A percentile compares a stretch with the other conserved stretches of the same genome.
These are phyloP conservation scores for Telopea speciosissima DNA, from an alignment of 177 flowering plant species.

Conservation along the genomic window DNA sequence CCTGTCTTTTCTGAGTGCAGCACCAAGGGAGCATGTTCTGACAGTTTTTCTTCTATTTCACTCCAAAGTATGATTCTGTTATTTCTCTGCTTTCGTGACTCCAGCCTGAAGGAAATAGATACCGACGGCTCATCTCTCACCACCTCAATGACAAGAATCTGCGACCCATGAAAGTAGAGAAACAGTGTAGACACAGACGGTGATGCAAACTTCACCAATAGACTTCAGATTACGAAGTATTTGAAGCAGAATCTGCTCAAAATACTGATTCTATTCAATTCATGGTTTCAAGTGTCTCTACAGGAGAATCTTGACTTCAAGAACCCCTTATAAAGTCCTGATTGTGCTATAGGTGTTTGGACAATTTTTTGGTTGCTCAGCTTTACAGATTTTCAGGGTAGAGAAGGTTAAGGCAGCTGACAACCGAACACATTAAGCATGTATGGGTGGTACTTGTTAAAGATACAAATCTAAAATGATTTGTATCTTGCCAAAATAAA, in stretches of 20 bases:
- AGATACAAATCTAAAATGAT: slow-evolving; percentile 8
- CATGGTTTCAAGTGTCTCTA: not conserved
- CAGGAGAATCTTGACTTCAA: not conserved
- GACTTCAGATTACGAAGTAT: not conserved
- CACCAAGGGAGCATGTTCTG: slow-evolving; percentile 34
- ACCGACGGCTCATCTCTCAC: slow-evolving; percentile 18
- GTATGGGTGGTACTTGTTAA: slow-evolving; percentile 4
- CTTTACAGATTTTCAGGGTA: not conserved
- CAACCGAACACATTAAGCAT: not conserved
- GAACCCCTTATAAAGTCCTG: not conserved
- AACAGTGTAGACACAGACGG: slow-evolving; percentile 3
- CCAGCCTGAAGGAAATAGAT: slow-evolving; percentile 32
- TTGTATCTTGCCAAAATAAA: slow-evolving; percentile 5
- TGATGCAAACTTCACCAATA: slow-evolving; percentile 7
- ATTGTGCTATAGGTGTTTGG: no score
- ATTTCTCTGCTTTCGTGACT: slow-evolving; percentile 10
- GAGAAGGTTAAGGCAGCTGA: slow-evolving; percentile 1
- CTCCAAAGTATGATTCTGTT: no score
- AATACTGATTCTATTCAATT: not conserved
- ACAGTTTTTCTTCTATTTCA: not conserved
- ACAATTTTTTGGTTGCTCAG: not conserved
- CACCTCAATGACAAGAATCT: slow-evolving; percentile 3
- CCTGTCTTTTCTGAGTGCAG: slow-evolving; percentile 29
- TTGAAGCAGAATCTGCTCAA: not conserved
- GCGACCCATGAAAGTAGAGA: not conserved